Base-by-base conservation (phyloP, 2,329 filamentous ascomycete species). In the Botrytis galanthina region DNA sequence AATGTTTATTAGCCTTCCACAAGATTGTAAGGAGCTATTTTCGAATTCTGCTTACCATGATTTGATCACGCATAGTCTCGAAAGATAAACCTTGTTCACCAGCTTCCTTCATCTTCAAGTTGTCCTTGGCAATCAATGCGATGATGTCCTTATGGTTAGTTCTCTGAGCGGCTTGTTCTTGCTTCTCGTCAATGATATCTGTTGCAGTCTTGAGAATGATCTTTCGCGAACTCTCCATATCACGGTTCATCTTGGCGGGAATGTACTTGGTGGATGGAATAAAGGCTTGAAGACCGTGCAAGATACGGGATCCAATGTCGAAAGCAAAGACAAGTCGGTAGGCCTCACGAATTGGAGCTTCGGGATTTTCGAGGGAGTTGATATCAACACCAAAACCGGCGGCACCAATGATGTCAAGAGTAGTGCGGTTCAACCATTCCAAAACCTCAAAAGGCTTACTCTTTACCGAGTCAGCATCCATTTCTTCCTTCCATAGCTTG, bases 371-470 rank as follows among this genome's bases (percentile, higher is more conserved):
- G 67, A 93, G 86, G n/a, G 91, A 87, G 66, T 87, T 86, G 78
- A 94, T 93, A 77, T 94, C 90, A 61, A 87, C 86, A 26, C 91
- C 91, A 79, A 94, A 87, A 20, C 91, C 91, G 0, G 91, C 90
- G 18, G 89, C 80, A 39, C 91, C 91, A 78, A 94, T 92, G 75
- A 94, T 93, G 79, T 94, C 92, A 26, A 94, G 86, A 0, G 91
- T 92, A 4, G 87, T 87, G 12, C 91, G 86, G 68, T 88, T 91
- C 2, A 87, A 86, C 90, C 91, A 94, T 63, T 78, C 75, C 26
- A 75, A 63, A 20, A 76, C 74, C 57, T 78, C 77, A 76, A 84
- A 82, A 29, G 73, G 75, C 69, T 75, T 78, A n/a, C 71, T 75
- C 5, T 68, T 75, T 16, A 76, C 70, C 39, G 60, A 57, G 32